Base-by-base conservation (phyloP, 441 rosid genomes). In the Gossypium davidsonii region DNA sequence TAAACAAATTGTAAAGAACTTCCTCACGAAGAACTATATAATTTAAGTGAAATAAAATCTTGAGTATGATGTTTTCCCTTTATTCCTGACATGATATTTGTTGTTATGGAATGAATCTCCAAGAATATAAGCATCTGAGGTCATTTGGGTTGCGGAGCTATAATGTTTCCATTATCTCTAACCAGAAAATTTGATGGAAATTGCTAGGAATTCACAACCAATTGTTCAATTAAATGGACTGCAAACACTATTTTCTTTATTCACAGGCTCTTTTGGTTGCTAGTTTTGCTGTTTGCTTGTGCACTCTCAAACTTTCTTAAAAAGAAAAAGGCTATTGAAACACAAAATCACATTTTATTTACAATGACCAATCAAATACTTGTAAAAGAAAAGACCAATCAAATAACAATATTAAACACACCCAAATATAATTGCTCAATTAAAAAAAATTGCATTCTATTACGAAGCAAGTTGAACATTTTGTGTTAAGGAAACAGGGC, bases 191-290 rank as follows among this genome's bases (percentile, higher is more conserved):
- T 23, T 14, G 39, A 48, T 46, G 21, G 21, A 48, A 67, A 48
- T 26, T 67, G 71, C 57, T 48, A 67, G 56, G 17, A 67, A n/a
- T n/a, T 48, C 57, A 66, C 21, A 66, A 44, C 20, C 53, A 65
- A 65, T 44, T 44, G 70, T 65, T 44, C 6, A 6, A 12, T 65
- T 65, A 65, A 65, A 21, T 21, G 55, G 70, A 5, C 55, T 44
- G 70, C 44, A 11, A 44, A 44, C 15, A 65, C 70, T 44, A 44
- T 65, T 9, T 21, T 12, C 11, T 44, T 12, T 18, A 44, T 44
- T 21, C 14, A 44, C 3, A 21, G 20, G 70, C 70, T 65, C 55
- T 21, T 44, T 65, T 6, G 55, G 6, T 44, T 65, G 70, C 70
- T 65, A 14, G 11, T 65, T 21, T 12, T 12, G 15, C 69, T 21